Evolutionary conservation across 116 monocot genomes (phyloP).

Genomic region (Posidonia oceanica): DNA sequence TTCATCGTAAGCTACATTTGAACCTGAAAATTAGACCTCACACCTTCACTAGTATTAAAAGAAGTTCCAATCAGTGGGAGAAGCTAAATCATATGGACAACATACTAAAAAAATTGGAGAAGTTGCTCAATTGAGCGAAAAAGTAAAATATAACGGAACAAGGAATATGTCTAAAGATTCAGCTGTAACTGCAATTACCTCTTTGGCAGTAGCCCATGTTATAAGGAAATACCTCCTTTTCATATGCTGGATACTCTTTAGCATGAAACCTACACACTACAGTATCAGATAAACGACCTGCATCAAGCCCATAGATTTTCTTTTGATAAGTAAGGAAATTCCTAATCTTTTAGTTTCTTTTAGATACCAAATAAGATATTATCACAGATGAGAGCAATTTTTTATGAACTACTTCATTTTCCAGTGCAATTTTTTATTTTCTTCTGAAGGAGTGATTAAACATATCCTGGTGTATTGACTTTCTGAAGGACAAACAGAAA

Average conservation of each 20-base stretch:
- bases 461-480: too few species aligned
- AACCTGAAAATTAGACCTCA: constrained; percentile 35
- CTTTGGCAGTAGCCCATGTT: constrained; percentile 62
- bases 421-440: too few species aligned
- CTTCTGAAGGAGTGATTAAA: too few species aligned
- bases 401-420: too few species aligned
- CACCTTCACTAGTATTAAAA: background rate
- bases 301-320: too few species aligned
- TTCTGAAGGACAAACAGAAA: too few species aligned
- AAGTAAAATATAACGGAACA: background rate
- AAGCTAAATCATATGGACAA: background rate
- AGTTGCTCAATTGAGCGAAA: too few species aligned
- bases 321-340: too few species aligned
- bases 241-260: constrained; percentile 92
- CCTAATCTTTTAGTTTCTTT: too few species aligned
- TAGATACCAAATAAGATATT: too few species aligned
- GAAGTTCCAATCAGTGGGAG: background rate
- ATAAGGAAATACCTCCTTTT: constrained; percentile 56
- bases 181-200: background rate
- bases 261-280: constrained; percentile 75
- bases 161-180: background rate
- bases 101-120: too few species aligned
- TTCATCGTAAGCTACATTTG: constrained; percentile 68
- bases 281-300: background rate
- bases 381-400: too few species aligned